Percentiles rank a stretch among this genome's conserved stretches.
These are phyloP conservation scores for Globisporangium orthogonon DNA, from an alignment of 352 stramenopile species.

Conservation along the genomic window DNA sequence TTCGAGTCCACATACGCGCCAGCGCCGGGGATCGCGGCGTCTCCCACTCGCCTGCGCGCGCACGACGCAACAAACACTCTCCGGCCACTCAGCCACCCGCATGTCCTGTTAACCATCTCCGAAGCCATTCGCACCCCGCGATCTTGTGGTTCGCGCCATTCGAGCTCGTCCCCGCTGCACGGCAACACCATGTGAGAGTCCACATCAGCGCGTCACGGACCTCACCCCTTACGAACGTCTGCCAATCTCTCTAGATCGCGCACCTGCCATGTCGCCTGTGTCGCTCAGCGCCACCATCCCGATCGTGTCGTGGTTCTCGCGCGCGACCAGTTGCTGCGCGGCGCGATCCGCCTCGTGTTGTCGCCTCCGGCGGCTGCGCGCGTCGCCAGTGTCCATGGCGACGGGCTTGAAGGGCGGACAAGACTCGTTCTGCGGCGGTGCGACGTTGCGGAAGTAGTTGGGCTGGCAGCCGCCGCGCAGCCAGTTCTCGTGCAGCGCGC, in stretches of 20 bases:
- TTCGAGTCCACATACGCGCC: slow-evolving; percentile 84
- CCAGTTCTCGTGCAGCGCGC: slow-evolving; percentile 53
- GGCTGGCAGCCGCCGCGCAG: slow-evolving; percentile 65
- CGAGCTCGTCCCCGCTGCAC: slow-evolving; percentile 73
- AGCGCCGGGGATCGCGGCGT: slow-evolving; percentile 76
- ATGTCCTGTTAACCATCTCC: too few species aligned
- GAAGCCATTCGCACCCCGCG: slow-evolving; percentile 34
- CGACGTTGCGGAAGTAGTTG: slow-evolving; percentile 88
- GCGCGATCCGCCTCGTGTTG: neutral
- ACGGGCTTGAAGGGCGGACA: slow-evolving; percentile 81
- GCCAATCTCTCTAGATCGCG: neutral
- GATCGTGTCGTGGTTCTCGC: slow-evolving; percentile 88
- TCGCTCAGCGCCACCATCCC: slow-evolving; percentile 77
- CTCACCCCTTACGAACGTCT: too few species aligned
- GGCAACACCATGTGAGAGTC: neutral
- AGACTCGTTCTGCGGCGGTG: slow-evolving; percentile 49
- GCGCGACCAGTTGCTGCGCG: slow-evolving; percentile 30
- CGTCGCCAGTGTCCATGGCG: too few species aligned
- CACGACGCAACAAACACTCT: neutral
- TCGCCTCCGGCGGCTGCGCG: neutral
- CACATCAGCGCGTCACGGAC: neutral
- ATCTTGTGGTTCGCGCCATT: slow-evolving; percentile 90
- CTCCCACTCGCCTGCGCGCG: slow-evolving; percentile 68
- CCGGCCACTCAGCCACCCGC: slow-evolving; percentile 1
- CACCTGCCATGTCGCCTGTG: slow-evolving; percentile 55